Evolutionary conservation across 169 alveolate genomes (phyloP).

Genomic region (Eimeria zaria): DNA sequence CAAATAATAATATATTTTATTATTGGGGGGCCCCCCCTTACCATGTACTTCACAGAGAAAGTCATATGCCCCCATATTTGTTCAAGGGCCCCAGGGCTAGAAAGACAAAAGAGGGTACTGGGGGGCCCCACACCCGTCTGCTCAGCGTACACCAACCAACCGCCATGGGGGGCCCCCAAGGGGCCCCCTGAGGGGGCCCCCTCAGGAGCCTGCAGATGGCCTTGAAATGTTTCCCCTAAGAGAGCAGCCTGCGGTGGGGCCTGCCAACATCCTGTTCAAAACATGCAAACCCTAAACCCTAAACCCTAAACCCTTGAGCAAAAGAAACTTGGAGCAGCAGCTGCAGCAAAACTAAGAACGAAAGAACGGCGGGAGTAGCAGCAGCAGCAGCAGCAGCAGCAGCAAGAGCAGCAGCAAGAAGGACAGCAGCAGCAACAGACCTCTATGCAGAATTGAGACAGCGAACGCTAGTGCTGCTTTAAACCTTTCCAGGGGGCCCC

Average conservation of each 20-base stretch:
- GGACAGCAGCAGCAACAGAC: neutral
- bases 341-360: neutral
- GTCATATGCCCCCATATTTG: constrained; percentile 31
- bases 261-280: constrained; percentile 20
- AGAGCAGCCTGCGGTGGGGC: constrained; percentile 42
- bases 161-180: constrained; percentile 52
- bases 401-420: constrained; percentile 1
- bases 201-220: constrained; percentile 23
- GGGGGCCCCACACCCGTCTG: constrained; percentile 54
- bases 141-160: constrained; percentile 42
- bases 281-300: neutral
- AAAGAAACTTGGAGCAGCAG: no score
- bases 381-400: neutral
- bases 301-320: neutral
- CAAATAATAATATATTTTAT: no score
- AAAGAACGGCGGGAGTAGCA: no score
- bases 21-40: neutral
- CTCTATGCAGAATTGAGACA: constrained; percentile 41
- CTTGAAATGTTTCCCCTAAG: constrained; percentile 58
- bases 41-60: neutral
- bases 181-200: constrained; percentile 21
- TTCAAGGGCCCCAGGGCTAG: constrained; percentile 1
- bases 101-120: constrained; percentile 12
- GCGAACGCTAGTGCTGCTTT: constrained; percentile 28
- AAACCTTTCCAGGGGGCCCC: constrained; percentile 43